Percentiles rank a stretch among this genome's conserved stretches.
Evolutionary conservation across 768 basidiomycete species (phyloP).

Genomic region (Galerina sulciceps): DNA sequence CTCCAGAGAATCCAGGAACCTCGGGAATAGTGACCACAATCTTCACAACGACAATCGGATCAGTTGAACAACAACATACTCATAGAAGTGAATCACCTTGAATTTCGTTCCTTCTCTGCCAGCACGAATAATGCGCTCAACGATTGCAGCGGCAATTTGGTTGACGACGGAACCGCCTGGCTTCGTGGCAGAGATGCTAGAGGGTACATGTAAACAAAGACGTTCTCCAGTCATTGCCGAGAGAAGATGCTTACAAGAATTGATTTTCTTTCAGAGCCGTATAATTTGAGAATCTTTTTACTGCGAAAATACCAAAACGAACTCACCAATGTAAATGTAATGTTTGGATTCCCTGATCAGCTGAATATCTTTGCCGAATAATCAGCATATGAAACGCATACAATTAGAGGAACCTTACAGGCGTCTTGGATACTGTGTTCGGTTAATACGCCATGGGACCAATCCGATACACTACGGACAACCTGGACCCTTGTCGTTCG

Average conservation of each 20-base stretch:
- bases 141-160: slow-evolving; percentile 80
- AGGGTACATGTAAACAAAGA: neutral
- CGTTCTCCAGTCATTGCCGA: neutral
- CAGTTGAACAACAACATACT: neutral
- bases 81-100: slow-evolving; percentile 47
- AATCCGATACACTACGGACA: slow-evolving; percentile 86
- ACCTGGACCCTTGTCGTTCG: slow-evolving; percentile 77
- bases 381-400: neutral
- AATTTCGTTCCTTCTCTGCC: slow-evolving; percentile 73
- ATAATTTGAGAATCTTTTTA: slow-evolving; percentile 14
- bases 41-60: slow-evolving; percentile 36
- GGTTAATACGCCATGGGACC: slow-evolving; percentile 90
- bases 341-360: slow-evolving; percentile 85
- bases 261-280: slow-evolving; percentile 62
- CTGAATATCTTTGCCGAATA: slow-evolving; percentile 52
- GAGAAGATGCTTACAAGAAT: slow-evolving; percentile 68
- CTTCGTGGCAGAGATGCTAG: slow-evolving; percentile 78
- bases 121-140: slow-evolving; percentile 85
- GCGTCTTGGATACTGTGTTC: slow-evolving; percentile 95
- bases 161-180: slow-evolving; percentile 75
- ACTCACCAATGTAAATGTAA: slow-evolving; percentile 89
- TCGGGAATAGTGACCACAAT: slow-evolving; percentile 90
- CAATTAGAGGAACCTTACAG: slow-evolving; percentile 51
- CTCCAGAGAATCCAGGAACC: slow-evolving; percentile 86
- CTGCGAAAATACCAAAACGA: neutral